Conservation (phyloP, 1,284 basidiomycete genomes). For the Ustilago bromivora region DNA sequence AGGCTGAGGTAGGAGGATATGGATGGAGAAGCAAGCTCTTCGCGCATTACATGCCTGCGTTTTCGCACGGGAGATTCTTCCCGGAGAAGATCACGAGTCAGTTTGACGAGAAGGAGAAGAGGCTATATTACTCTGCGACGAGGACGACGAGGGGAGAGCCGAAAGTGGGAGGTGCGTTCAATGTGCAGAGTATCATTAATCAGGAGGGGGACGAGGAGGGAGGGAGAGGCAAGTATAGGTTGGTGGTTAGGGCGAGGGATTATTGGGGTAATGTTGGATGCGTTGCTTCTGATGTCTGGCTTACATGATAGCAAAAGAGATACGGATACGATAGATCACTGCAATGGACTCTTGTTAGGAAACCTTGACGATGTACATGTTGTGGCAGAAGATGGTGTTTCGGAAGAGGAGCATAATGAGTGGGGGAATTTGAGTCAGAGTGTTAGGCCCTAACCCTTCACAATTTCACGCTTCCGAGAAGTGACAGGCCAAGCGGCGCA, state of each 20-base stretch:
- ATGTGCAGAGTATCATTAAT: conserved; percentile 34
- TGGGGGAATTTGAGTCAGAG: too few relatives aligned
- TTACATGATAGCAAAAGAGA: conserved; percentile 19
- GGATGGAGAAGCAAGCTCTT: conserved; percentile 47
- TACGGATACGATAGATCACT: background rate
- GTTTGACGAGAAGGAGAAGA: conserved; percentile 60
- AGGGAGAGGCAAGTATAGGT: conserved; percentile 45
- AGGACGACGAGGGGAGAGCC: conserved; percentile 49
- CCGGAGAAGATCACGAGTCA: conserved; percentile 50
- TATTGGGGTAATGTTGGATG: conserved; percentile 58
- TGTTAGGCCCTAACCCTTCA: background rate
- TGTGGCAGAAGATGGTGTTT: too few relatives aligned
- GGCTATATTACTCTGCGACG: conserved; percentile 52
- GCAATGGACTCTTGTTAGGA: conserved; percentile 1
- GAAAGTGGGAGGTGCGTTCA: conserved; percentile 43
- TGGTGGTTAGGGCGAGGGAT: conserved; percentile 59
- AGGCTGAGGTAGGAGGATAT: conserved; percentile 5
- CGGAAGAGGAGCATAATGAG: too few relatives aligned
- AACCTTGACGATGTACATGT: too few relatives aligned
- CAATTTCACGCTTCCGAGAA: background rate
- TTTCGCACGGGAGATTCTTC: conserved; percentile 44
- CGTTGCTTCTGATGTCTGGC: conserved; percentile 45
- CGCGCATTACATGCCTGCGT: conserved; percentile 55
- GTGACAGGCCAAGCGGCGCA: too few relatives aligned
- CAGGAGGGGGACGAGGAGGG: conserved; percentile 28